phyloP scores from a whole-genome alignment of 208 protist species.

The Jaenimonas drosophilae region DNA sequence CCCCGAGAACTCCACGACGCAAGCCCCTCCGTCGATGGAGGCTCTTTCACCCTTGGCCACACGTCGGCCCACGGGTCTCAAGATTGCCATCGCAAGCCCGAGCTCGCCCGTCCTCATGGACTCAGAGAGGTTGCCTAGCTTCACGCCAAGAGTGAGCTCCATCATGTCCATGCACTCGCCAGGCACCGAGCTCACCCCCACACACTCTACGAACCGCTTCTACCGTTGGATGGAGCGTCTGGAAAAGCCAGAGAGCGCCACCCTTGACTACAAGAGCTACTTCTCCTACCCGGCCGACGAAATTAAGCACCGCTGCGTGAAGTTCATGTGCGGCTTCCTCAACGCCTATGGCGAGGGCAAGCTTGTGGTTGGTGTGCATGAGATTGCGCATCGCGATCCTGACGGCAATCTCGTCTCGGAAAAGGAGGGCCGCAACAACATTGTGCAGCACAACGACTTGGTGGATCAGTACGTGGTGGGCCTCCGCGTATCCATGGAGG shows the following conservation, averaged over 20 bases:
- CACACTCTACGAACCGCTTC: conserved; percentile 2
- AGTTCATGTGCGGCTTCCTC: conserved; percentile 68
- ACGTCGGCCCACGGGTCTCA: neutral
- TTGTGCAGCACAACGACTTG: conserved; percentile 43
- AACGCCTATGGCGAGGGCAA: conserved; percentile 52
- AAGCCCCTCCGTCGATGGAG: no score
- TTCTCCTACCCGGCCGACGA: conserved; percentile 40
- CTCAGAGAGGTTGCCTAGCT: no score
- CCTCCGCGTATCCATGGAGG: conserved; percentile 19
- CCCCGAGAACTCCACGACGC: neutral
- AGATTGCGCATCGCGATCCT: conserved; percentile 24
- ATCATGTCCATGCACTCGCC: no score
- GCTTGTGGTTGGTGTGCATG: conserved; percentile 55
- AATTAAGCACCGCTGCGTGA: conserved; percentile 46
- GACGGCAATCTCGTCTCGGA: conserved; percentile 14
- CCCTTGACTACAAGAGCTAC: conserved; percentile 71
- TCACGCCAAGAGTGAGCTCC: neutral
- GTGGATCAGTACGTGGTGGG: conserved; percentile 59
- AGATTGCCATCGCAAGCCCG: neutral
- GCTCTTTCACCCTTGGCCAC: neutral
- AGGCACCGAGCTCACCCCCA: neutral
- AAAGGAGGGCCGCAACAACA: conserved; percentile 29
- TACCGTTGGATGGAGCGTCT: conserved; percentile 46
- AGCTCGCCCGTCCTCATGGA: no score
- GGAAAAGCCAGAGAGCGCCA: conserved; percentile 43